phyloP scores from a whole-genome alignment of 1,139 yeast species.

The Lodderomyces metapsilosis region DNA sequence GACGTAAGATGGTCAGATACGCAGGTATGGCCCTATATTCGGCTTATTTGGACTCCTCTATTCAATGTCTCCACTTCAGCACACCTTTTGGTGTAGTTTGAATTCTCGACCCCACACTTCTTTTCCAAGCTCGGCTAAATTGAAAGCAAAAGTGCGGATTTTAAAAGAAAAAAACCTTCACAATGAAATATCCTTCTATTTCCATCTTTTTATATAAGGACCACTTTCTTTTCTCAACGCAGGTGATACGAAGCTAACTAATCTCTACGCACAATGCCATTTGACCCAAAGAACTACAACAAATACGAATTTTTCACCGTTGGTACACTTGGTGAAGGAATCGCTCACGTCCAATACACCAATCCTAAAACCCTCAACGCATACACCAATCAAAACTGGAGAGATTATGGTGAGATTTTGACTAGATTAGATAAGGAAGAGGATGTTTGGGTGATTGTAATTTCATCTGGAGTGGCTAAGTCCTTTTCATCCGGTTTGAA shows the following conservation, averaged over 20 bases:
- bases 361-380: conserved; percentile 66
- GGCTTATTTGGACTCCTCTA: no score
- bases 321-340: conserved; percentile 43
- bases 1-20: no score
- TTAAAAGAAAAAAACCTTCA: no score
- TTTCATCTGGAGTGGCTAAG: conserved; percentile 56
- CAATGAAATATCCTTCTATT: no score
- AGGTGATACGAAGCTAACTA: no score
- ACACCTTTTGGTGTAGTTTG: no score
- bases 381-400: conserved; percentile 53
- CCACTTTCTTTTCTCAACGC: no score
- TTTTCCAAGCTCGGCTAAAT: no score
- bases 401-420: conserved; percentile 53
- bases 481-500: conserved; percentile 71
- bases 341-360: conserved; percentile 61
- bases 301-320: conserved; percentile 40
- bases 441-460: conserved; percentile 49
- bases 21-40: no score
- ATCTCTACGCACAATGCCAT: conserved; percentile 16
- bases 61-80: no score
- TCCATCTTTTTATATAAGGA: neutral
- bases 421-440: conserved; percentile 44
- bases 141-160: no score
- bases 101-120: no score
- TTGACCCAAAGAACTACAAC: conserved; percentile 27